Evolutionary conservation across 1,284 basidiomycete genomes (phyloP), one percentile per base, ranked within the genome.

Genomic region (Veloboletus limbatus): DNA sequence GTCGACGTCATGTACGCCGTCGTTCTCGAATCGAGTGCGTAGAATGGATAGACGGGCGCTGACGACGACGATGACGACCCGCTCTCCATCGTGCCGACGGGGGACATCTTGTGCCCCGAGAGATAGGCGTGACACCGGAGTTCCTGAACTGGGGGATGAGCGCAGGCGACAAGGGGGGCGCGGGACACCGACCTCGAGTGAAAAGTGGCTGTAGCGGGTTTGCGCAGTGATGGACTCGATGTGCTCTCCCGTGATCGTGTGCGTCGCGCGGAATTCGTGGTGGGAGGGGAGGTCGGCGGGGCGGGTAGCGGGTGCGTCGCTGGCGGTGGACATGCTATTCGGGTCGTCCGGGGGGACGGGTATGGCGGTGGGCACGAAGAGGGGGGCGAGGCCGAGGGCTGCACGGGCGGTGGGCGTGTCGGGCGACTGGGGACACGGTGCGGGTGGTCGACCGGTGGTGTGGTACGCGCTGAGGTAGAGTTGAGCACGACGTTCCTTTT

Each of bases 401-500:
- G 56, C 45, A 7, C 72, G 71, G 6, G 66, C 65, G 20, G 34
- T 53, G 4, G 59, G 48, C 4, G 62, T 62, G n/a, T 66, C 56
- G 2, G 72, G 72, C 0, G 58, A 51, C 21, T 55, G 62, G 0
- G 72, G 68, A 27, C 57, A 62, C 16, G 73, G 71, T 18, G 26
- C 31, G 14, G 73, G 72, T 0, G 65, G 60, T 35, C 45, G 41
- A 21, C 66, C 61, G 0, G 67, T 68, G 0, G 62, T 41, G 9
- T 48, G 40, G 41, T 69, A 72, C 3, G 70, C 65, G 5, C 51
- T 53, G 11, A 73, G 40, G 44, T 74, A 75, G 55, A 73, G 71
- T 38, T 52, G 44, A 8, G 62, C 24, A 13, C 72, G 68, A 22
- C 54, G 49, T 62, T 74, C 72, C 72, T 74, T 47, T n/a, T n/a